Base-by-base conservation (phyloP, 1,284 basidiomycete genomes). In the Trichosporon asahii region DNA sequence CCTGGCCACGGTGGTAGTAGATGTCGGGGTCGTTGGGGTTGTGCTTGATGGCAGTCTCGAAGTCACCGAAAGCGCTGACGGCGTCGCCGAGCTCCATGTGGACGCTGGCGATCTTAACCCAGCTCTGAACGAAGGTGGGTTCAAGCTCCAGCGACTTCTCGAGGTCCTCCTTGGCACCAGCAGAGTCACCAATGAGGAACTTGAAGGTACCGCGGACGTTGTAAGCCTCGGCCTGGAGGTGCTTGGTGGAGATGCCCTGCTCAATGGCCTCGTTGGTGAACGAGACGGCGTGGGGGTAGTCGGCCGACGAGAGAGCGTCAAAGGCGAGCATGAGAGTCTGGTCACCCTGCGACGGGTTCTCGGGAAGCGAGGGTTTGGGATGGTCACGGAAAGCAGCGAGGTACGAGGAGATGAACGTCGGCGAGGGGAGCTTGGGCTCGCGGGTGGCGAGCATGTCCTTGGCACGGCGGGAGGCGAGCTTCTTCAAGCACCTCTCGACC, bases 1-100 rank as follows among this genome's bases (percentile, higher is more conserved):
- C 97, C 86, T 99, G 97, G 44, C 96, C 97, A 76, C 96, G 93
- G 85, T 99, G 97, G 85, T 99, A 99, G 86, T 95, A 99, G 73
- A 98, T 95, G 84, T 99, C 97, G 0, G 96, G 90, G 84, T 99
- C 95, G 66, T 90, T 85, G 5, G 90, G 83, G 79, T 98, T 90
- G 75, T 92, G 88, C 80, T 88, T 87, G 78, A 95, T 91, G 0
- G 97, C 97, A 72, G 90, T 87, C 70, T 96, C 94, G 81, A 98
- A 98, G 83, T 93, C 94, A 74, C 90, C 88, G 84, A 98, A 95
- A 1, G 95, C 92, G 73, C 89, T 89, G 29, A 88, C 85, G 18
- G 91, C 87, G 74, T 94, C 88, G 64, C 79, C 90, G 75, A 97
- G 90, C 83, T 99, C 97, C 95, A 99, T 98, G 84, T 97, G 88